Evolutionary conservation across 202 grass and related monocot species (phyloP), one percentile per base, ranked within the genome.

Genomic region (Musa balbisiana): DNA sequence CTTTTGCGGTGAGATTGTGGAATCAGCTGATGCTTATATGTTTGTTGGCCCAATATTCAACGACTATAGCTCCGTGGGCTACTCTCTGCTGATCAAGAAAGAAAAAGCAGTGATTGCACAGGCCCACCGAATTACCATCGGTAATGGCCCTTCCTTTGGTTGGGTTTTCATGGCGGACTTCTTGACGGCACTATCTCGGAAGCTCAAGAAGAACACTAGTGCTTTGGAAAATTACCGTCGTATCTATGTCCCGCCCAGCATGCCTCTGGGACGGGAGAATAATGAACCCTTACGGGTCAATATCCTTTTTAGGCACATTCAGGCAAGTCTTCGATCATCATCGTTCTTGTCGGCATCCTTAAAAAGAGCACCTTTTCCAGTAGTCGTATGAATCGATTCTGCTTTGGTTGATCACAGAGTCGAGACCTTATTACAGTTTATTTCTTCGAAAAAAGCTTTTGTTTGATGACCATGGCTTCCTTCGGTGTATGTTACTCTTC

Each of bases 231-330:
- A 20, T 19, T 59, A 59, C 55, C 1, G 4, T 1, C 55, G 55
- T 3, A 59, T 59, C 5, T 59, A 17, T 19, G 55, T 59, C 16
- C 55, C 16, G 55, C 8, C 55, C 5, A 19, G 16, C 16, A 59
- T 52, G 16, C 55, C 55, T 4, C 16, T 52, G 1, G 23, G 17
- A 71, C 68, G 33, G 17, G 49, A 71, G 49, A 71, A 71, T 4
- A 22, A 71, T 52, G 68, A 71, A 71, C 68, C 68, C n/a, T 71
- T 71, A 6, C 20, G 68, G 68, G 68, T 71, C 49, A 71, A 71
- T 71, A 71, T 71, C 49, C 68, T 71, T 52, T 71, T 52, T 11
- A 52, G 51, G 49, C 68, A 52, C 14, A 71, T 71, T 51, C 49
- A 71, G 68, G 68, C 19, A 52, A 51, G 68, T 51, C 33, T 71